A percentile compares a stretch with the other conserved stretches of the same genome.
phyloP scores from a whole-genome alignment of 2,329 filamentous ascomycete genomes.

The Rosellinia necatrix region DNA sequence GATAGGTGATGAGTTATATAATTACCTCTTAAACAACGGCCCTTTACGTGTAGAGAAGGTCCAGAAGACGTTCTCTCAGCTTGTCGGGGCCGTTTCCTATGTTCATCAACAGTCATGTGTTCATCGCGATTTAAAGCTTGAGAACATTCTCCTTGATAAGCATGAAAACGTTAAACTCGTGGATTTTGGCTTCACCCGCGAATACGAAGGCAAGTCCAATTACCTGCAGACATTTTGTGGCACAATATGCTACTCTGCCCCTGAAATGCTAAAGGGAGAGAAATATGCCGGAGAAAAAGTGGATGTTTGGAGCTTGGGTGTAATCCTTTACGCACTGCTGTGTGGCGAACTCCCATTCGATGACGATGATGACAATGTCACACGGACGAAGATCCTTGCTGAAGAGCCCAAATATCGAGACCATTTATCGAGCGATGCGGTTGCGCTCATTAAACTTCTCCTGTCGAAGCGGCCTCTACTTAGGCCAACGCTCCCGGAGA shows the following conservation, averaged over 20 bases:
- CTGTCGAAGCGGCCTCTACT: slow-evolving; percentile 89
- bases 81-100: slow-evolving; percentile 92
- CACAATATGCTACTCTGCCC: slow-evolving; percentile 95
- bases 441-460: slow-evolving; percentile 75
- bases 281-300: slow-evolving; percentile 98
- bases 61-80: slow-evolving; percentile 93
- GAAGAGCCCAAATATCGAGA: slow-evolving; percentile 87
- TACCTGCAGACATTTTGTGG: slow-evolving; percentile 98
- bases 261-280: slow-evolving; percentile 97
- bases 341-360: slow-evolving; percentile 92
- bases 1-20: slow-evolving; percentile 92
- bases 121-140: slow-evolving; percentile 93
- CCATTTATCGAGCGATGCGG: slow-evolving; percentile 76
- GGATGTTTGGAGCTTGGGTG: slow-evolving; percentile 90
- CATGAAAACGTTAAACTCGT: slow-evolving; percentile 97
- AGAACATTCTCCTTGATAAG: slow-evolving; percentile 95
- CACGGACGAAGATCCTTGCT: slow-evolving; percentile 80
- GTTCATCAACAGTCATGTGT: slow-evolving; percentile 96
- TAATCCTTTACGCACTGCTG: slow-evolving; percentile 81
- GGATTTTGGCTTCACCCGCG: slow-evolving; percentile 96
- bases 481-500: slow-evolving; percentile 80
- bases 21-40: slow-evolving; percentile 88
- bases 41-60: slow-evolving; percentile 83
- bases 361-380: slow-evolving; percentile 89
- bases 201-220: slow-evolving; percentile 94